phyloP scores from a whole-genome alignment of 2,329 filamentous ascomycete genomes.

The Stachybotrys echinatus region DNA sequence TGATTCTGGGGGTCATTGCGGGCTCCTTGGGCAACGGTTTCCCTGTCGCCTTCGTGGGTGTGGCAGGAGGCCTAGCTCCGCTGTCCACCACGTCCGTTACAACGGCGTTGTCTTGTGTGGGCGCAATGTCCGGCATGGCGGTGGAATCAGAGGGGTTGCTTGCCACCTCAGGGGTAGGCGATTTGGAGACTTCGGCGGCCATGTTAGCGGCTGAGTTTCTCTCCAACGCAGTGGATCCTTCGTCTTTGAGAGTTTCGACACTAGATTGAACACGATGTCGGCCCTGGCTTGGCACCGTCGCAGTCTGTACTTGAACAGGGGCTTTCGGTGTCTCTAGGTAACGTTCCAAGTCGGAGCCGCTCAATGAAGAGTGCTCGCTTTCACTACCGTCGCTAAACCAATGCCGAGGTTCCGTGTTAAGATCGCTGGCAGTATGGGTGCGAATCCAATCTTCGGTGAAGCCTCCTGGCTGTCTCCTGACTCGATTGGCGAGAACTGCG shows the following conservation, averaged over 20 bases:
- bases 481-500: constrained; percentile 59
- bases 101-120: background rate
- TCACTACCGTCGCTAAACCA: constrained; percentile 74
- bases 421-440: constrained; percentile 70
- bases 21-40: constrained; percentile 33
- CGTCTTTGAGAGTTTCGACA: constrained; percentile 48
- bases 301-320: constrained; percentile 11
- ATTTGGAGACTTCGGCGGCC: constrained; percentile 22
- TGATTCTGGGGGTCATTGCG: constrained; percentile 49
- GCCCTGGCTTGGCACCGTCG: constrained; percentile 13
- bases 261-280: constrained; percentile 45
- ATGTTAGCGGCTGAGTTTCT: constrained; percentile 24
- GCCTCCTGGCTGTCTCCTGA: constrained; percentile 52
- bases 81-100: constrained; percentile 20
- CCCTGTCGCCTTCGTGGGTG: constrained; percentile 27
- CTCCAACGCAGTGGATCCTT: constrained; percentile 17
- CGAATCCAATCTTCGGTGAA: constrained; percentile 84
- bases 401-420: constrained; percentile 65
- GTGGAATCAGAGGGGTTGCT: constrained; percentile 19
- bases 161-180: constrained; percentile 18
- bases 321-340: constrained; percentile 44
- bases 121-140: constrained; percentile 14
- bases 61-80: constrained; percentile 21
- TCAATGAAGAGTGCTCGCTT: constrained; percentile 72
- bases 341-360: constrained; percentile 53